Percentiles rank a stretch among this genome's conserved stretches.
These are phyloP conservation scores for Vanrija sp. DNA, from an alignment of 1,284 basidiomycete genomes.

Conservation along the genomic window DNA sequence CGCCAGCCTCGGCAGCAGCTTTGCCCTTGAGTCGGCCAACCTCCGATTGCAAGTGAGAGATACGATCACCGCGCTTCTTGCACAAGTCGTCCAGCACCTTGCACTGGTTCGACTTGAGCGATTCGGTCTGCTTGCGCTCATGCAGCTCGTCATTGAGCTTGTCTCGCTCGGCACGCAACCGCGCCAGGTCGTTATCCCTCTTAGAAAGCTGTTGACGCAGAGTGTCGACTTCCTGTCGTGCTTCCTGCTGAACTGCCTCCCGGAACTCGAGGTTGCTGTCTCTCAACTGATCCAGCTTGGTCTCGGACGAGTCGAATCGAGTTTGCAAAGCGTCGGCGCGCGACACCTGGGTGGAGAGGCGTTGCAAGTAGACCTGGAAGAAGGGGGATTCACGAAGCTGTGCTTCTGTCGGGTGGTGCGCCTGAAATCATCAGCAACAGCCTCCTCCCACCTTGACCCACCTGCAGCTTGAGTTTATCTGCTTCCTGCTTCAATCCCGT, in stretches of 20 bases:
- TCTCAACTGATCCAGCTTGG: slow-evolving; percentile 35
- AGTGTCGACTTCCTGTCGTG: slow-evolving; percentile 34
- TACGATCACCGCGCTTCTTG: slow-evolving; percentile 72
- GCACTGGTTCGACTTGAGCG: slow-evolving; percentile 59
- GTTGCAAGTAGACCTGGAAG: slow-evolving; percentile 43
- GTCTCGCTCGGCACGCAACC: slow-evolving; percentile 77
- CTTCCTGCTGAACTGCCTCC: slow-evolving; percentile 34
- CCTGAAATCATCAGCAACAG: slow-evolving; percentile 15
- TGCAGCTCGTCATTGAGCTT: slow-evolving; percentile 66
- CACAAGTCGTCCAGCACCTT: slow-evolving; percentile 70
- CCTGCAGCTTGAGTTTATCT: slow-evolving; percentile 32
- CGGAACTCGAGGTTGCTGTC: slow-evolving; percentile 39
- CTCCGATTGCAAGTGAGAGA: slow-evolving; percentile 69
- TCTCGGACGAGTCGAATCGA: slow-evolving; percentile 30
- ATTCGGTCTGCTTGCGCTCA: slow-evolving; percentile 67
- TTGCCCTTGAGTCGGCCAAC: slow-evolving; percentile 69
- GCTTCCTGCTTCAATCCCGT: slow-evolving; percentile 31
- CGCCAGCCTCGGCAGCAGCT: slow-evolving; percentile 68
- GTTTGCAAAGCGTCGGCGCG: slow-evolving; percentile 33
- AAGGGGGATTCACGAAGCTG: slow-evolving; percentile 38
- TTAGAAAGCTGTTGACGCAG: slow-evolving; percentile 49
- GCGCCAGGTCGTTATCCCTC: slow-evolving; percentile 68
- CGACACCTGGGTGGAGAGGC: slow-evolving; percentile 28
- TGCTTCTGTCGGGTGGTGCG: slow-evolving; percentile 35
- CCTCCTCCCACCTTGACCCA: slow-evolving; percentile 7